Evolutionary conservation across 371 early-diverging fungal genomes (phyloP).

Genomic region (Catenaria anguillulae): DNA sequence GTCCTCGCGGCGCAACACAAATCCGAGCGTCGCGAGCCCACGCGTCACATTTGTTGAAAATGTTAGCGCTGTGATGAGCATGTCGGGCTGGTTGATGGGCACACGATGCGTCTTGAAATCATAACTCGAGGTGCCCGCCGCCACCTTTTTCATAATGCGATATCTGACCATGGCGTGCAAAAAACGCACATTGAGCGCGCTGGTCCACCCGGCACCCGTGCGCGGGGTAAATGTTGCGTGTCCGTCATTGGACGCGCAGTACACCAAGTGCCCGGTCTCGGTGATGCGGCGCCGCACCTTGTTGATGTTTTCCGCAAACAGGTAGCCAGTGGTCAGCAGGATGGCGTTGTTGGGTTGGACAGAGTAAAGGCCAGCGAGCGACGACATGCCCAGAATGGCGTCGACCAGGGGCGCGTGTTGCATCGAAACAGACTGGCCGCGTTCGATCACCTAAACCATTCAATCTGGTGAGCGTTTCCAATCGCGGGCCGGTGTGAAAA

Average conservation of each 20-base stretch:
- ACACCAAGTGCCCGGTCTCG: neutral
- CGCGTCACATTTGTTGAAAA: neutral
- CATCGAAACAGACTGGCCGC: too few species aligned
- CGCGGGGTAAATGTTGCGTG: too few species aligned
- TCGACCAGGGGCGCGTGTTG: too few species aligned
- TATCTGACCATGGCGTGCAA: neutral
- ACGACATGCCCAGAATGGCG: too few species aligned
- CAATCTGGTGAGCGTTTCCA: too few species aligned
- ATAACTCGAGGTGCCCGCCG: neutral
- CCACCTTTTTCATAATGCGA: neutral
- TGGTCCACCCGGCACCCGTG: neutral
- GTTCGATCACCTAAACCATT: too few species aligned
- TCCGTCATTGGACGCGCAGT: neutral
- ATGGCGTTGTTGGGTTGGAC: too few species aligned
- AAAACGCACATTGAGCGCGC: neutral
- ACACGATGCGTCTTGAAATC: too few species aligned
- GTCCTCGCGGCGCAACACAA: neutral
- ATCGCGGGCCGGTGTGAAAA: too few species aligned
- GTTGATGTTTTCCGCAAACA: too few species aligned
- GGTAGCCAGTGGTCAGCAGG: too few species aligned
- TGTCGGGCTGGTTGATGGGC: constrained; percentile 1
- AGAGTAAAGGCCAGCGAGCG: too few species aligned
- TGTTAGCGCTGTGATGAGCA: neutral
- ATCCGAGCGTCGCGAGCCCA: neutral
- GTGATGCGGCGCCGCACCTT: neutral